These are phyloP conservation scores for Acanthamoeba lenticulata DNA, from an alignment of 208 protist genomes.

Conservation along the genomic window DNA sequence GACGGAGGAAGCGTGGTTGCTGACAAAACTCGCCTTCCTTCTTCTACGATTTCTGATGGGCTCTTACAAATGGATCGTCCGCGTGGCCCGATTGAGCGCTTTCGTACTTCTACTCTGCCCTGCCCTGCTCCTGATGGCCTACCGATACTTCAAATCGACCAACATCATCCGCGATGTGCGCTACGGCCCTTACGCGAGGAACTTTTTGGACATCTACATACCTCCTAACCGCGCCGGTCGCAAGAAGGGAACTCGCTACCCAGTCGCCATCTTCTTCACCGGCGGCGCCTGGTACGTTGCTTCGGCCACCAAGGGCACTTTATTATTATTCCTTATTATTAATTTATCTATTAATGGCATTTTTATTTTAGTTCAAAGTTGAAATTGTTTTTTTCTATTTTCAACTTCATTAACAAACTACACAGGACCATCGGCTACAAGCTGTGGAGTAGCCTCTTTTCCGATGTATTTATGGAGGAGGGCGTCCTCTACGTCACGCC, in stretches of 20 bases:
- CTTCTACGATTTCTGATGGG: background rate
- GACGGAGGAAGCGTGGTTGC: background rate
- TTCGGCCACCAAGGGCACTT: background rate
- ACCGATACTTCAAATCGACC: background rate
- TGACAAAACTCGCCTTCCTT: constrained; percentile 23
- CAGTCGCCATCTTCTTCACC: constrained; percentile 35
- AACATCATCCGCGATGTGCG: constrained; percentile 6
- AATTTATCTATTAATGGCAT: constrained; percentile 23
- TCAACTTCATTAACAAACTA: no score
- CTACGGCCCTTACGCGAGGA: constrained; percentile 6
- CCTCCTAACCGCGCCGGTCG: background rate
- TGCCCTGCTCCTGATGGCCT: background rate
- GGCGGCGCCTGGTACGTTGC: constrained; percentile 12
- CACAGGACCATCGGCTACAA: constrained; percentile 65
- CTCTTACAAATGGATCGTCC: background rate
- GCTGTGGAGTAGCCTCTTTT: background rate
- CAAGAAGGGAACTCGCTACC: background rate
- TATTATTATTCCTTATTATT: background rate
- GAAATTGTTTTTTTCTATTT: no score
- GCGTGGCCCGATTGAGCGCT: background rate
- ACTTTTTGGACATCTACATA: constrained; percentile 47
- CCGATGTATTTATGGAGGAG: constrained; percentile 25
- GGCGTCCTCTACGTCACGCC: constrained; percentile 42
- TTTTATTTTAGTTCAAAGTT: no score
- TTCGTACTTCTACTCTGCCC: background rate